phyloP scores from a whole-genome alignment of 2,329 filamentous ascomycete species.

The Epichloe gansuensis region DNA sequence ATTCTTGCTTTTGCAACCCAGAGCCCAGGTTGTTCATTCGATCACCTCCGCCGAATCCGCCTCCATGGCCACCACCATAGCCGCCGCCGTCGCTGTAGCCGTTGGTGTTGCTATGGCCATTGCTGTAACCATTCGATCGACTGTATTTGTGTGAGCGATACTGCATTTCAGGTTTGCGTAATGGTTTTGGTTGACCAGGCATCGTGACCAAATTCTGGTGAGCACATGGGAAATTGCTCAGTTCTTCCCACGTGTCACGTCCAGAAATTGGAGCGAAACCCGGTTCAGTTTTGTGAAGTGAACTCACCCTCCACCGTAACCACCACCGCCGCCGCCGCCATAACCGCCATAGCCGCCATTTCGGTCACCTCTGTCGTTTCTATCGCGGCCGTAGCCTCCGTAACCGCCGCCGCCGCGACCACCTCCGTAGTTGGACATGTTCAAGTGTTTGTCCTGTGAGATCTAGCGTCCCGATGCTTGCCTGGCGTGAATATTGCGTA shows the following conservation, averaged over 20 bases:
- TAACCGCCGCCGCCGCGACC: conserved; percentile 21
- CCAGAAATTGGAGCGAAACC: background rate
- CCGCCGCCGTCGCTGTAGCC: conserved; percentile 24
- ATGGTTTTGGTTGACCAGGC: background rate
- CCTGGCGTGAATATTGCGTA: background rate
- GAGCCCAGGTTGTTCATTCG: conserved; percentile 87
- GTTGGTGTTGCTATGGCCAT: conserved; percentile 13
- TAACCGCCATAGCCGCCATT: conserved; percentile 24
- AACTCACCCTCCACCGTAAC: conserved; percentile 27
- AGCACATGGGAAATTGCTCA: background rate
- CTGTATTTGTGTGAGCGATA: conserved; percentile 28
- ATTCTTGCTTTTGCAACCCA: conserved; percentile 75
- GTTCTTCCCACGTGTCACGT: background rate
- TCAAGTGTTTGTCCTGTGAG: conserved; percentile 8
- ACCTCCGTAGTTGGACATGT: conserved; percentile 35
- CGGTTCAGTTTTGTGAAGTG: background rate
- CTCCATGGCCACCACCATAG: conserved; percentile 19
- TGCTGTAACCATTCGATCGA: conserved; percentile 26
- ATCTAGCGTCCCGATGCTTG: background rate
- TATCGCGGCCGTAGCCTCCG: conserved; percentile 30
- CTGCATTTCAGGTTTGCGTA: background rate
- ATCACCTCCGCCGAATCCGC: conserved; percentile 64
- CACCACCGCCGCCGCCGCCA: conserved; percentile 23
- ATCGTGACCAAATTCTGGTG: background rate
- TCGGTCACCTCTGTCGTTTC: conserved; percentile 32